Evolutionary conservation across 2,329 filamentous ascomycete species (phyloP).

Genomic region (Fusarium oligoseptatum): DNA sequence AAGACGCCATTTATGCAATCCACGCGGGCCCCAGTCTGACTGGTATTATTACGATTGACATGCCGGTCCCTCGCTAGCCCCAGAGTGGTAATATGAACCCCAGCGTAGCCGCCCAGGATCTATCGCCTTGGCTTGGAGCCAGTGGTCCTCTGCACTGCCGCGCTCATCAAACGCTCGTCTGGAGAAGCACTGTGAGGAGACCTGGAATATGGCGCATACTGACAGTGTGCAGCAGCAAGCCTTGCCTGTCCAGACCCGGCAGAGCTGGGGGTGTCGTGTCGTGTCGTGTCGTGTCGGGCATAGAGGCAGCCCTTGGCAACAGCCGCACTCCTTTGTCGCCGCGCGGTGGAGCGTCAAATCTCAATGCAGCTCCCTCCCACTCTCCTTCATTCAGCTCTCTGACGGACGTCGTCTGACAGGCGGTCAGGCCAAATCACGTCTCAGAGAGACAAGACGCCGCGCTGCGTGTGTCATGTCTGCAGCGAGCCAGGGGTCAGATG

Average conservation of each 20-base stretch:
- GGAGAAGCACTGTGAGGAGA: background rate
- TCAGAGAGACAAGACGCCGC: constrained; percentile 21
- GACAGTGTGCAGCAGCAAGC: constrained; percentile 1
- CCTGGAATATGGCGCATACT: background rate
- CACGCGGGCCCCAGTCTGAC: constrained; percentile 14
- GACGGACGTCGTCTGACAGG: constrained; percentile 2
- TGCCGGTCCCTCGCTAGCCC: constrained; percentile 26
- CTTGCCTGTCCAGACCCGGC: background rate
- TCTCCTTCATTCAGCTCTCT: constrained; percentile 9
- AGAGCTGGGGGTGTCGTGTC: background rate
- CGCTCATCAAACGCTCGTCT: constrained; percentile 1
- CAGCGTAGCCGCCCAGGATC: constrained; percentile 16
- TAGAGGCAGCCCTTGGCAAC: constrained; percentile 9
- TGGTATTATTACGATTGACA: constrained; percentile 41
- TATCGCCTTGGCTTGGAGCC: constrained; percentile 9
- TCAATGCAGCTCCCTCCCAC: constrained; percentile 3
- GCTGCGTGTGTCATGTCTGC: constrained; percentile 18
- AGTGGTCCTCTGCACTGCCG: constrained; percentile 4
- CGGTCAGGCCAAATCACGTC: constrained; percentile 11
- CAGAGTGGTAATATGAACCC: constrained; percentile 14
- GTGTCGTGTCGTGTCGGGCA: background rate
- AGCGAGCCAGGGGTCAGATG: constrained; percentile 18
- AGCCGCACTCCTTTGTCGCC: constrained; percentile 24
- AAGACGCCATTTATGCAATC: constrained; percentile 36
- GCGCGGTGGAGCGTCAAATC: constrained; percentile 27